These are phyloP conservation scores for Heracleum sosnowskyi DNA, from an alignment of 129 eudicot species.

Conservation along the genomic window DNA sequence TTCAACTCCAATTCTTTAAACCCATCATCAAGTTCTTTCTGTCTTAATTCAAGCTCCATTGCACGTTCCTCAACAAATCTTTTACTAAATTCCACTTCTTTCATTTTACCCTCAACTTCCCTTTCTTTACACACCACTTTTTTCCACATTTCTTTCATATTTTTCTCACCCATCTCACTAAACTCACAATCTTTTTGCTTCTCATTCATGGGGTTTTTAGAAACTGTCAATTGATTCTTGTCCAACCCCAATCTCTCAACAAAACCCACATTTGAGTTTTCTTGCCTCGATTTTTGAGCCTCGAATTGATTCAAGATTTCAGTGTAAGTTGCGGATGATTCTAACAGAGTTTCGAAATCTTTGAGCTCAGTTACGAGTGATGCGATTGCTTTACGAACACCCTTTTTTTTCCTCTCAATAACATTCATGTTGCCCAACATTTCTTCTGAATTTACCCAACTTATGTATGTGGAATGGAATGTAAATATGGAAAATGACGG, in stretches of 20 bases:
- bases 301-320: not conserved
- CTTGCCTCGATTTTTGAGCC: conserved; percentile 2
- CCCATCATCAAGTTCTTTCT: not conserved
- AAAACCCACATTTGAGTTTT: not conserved
- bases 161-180: not conserved
- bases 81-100: not conserved
- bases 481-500: too few relatives aligned
- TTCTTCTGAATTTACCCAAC: not conserved
- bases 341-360: not conserved
- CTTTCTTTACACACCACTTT: not conserved
- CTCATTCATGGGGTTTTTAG: not conserved
- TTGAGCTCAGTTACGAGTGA: not conserved
- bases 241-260: not conserved
- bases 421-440: not conserved
- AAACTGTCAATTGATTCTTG: not conserved
- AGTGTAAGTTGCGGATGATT: not conserved
- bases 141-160: not conserved
- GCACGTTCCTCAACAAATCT: not conserved
- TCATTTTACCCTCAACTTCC: not conserved
- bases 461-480: too few relatives aligned
- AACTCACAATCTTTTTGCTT: not conserved
- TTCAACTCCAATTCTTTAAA: not conserved
- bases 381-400: not conserved
- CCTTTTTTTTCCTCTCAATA: not conserved
- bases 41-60: not conserved